Evolutionary conservation across 441 rosid genomes (phyloP).

Genomic region (Theobroma grandiflorum): DNA sequence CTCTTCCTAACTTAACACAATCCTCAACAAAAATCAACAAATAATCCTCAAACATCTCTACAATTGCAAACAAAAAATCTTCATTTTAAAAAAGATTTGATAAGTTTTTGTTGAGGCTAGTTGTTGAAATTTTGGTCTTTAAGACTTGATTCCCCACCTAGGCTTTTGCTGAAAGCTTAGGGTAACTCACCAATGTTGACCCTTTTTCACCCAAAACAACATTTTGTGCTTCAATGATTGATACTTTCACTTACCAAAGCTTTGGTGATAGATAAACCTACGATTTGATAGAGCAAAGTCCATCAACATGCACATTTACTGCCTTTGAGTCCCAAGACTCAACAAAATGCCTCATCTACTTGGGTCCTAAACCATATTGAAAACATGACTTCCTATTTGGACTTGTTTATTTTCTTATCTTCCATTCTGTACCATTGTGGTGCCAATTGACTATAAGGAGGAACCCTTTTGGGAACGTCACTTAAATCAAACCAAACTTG

Average conservation of each 20-base stretch:
- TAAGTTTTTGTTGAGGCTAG: slow-evolving; percentile 40
- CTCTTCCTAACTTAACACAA: slow-evolving; percentile 44
- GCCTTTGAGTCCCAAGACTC: slow-evolving; percentile 67
- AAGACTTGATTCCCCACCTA: slow-evolving; percentile 59
- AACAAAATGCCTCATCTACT: slow-evolving; percentile 60
- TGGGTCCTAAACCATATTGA: slow-evolving; percentile 66
- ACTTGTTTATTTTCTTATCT: slow-evolving; percentile 42
- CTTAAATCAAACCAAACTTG: slow-evolving; percentile 55
- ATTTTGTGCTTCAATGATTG: slow-evolving; percentile 62
- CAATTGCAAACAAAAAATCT: slow-evolving; percentile 58
- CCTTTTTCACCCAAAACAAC: slow-evolving; percentile 46
- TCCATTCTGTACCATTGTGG: slow-evolving; percentile 64
- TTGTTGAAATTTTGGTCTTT: slow-evolving; percentile 39
- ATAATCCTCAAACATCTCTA: slow-evolving; percentile 65
- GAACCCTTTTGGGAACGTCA: slow-evolving; percentile 57
- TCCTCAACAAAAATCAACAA: slow-evolving; percentile 50
- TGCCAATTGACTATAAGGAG: slow-evolving; percentile 64
- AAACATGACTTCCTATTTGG: slow-evolving; percentile 54
- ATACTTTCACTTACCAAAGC: slow-evolving; percentile 60
- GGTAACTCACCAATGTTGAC: slow-evolving; percentile 40
- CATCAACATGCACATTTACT: slow-evolving; percentile 50
- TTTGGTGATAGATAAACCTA: slow-evolving; percentile 67
- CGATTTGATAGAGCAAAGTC: slow-evolving; percentile 52
- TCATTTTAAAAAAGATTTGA: slow-evolving; percentile 61
- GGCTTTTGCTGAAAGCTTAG: slow-evolving; percentile 45